phyloP scores from a whole-genome alignment of 768 basidiomycete species.

The Amanita thiersii region DNA sequence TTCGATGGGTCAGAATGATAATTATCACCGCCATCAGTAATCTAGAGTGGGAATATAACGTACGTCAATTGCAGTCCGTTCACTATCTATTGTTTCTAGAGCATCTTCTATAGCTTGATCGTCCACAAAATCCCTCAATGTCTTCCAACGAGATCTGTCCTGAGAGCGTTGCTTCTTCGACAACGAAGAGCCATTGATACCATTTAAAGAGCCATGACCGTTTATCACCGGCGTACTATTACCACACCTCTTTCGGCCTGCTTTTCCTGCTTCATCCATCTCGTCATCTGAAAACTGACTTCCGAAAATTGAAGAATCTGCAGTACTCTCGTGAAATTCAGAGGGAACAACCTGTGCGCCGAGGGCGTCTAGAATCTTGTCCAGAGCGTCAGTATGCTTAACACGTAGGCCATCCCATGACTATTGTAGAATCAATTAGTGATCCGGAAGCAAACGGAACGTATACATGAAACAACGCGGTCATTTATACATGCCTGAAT shows the following conservation, averaged over 20 bases:
- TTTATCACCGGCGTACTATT: neutral
- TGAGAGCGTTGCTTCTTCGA: slow-evolving; percentile 17
- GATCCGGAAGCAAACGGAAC: neutral
- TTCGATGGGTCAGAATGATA: slow-evolving; percentile 1
- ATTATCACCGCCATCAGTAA: slow-evolving; percentile 1
- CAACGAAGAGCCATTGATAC: neutral
- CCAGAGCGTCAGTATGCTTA: slow-evolving; percentile 55
- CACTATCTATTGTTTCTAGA: slow-evolving; percentile 64
- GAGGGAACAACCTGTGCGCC: slow-evolving; percentile 69
- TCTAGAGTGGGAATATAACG: slow-evolving; percentile 15
- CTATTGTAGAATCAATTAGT: slow-evolving; percentile 25
- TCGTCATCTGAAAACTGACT: slow-evolving; percentile 54
- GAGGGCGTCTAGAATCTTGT: slow-evolving; percentile 63
- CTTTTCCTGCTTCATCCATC: slow-evolving; percentile 15
- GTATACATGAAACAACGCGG: neutral
- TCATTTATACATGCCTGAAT: slow-evolving; percentile 52
- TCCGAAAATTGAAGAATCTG: slow-evolving; percentile 73
- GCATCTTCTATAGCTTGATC: slow-evolving; percentile 75
- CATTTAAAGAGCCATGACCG: neutral
- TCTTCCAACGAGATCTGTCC: slow-evolving; percentile 68
- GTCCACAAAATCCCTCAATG: slow-evolving; percentile 78
- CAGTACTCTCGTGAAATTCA: slow-evolving; percentile 60
- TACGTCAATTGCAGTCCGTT: slow-evolving; percentile 62
- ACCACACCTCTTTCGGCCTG: neutral
- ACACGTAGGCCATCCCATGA: slow-evolving; percentile 64